These are phyloP conservation scores for Mucor racemosus DNA, from an alignment of 371 early-diverging fungal genomes.

Conservation along the genomic window DNA sequence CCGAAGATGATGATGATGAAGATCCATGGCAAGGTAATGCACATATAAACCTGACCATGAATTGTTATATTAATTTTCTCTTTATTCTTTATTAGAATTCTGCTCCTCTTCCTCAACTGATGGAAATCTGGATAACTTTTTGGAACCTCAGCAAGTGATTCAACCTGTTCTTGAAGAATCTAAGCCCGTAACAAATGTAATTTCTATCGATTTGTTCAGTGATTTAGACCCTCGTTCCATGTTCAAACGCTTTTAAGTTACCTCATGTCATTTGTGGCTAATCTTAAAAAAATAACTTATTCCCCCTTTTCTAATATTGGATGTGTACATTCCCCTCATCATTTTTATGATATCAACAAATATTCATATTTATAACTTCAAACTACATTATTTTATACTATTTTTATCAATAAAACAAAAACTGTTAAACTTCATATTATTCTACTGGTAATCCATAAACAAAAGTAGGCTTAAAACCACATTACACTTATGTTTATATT, in stretches of 20 bases:
- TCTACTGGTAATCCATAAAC: too few relatives aligned
- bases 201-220: conserved; percentile 15
- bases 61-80: background rate
- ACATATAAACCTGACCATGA: background rate
- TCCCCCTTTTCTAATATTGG: background rate
- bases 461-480: too few relatives aligned
- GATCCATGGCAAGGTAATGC: conserved; percentile 28
- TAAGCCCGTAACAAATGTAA: background rate
- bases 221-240: conserved; percentile 22
- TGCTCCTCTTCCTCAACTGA: conserved; percentile 24
- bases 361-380: background rate
- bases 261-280: background rate
- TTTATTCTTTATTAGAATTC: conserved; percentile 10
- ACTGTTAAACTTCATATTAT: too few relatives aligned
- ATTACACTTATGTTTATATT: too few relatives aligned
- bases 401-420: background rate
- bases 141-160: conserved; percentile 1
- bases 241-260: conserved; percentile 18
- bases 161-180: conserved; percentile 10
- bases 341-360: background rate
- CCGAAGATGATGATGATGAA: conserved; percentile 22
- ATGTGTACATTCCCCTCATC: conserved; percentile 1
- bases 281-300: background rate
- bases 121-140: conserved; percentile 7
- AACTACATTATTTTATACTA: background rate